Base-by-base conservation (phyloP, 495 filamentous ascomycete genomes). In the Xylaria cubensis region DNA sequence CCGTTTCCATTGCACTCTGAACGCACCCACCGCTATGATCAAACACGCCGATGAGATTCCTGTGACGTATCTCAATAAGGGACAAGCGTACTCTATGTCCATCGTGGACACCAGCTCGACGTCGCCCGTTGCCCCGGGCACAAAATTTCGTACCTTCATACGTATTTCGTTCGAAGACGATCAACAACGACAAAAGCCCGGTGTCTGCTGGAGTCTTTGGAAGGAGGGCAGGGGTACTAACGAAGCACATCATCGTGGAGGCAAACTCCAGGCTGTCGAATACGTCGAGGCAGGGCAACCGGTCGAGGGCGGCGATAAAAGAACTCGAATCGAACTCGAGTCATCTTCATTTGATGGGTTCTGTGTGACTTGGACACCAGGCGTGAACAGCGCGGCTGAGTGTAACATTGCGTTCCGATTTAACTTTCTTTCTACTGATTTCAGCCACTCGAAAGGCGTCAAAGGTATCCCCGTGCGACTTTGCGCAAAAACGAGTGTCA, bases 361-460 rank as follows among this genome's bases (percentile, higher is more conserved):
- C 78, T 92, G 89, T 6, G 93, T 98, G 17, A 89, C 89, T 34
- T 99, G 96, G 96, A 92, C 89, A 1, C 90, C 92, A 0, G 88
- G 89, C 26, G 76, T 88, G 32, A 88, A 87, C 65, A 88, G 87
- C 0, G 74, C 82, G 2, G 83, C 91, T 9, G 92, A 97, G 65
- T 96, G 93, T 81, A 90, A 87, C 34, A 88, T 99, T 44, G 90
- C 93, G 17, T 92, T 98, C 19, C 93, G 94, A 58, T 99, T 98
- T 86, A 98, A 99, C 80, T 99, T 99, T 77, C 87, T 98, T 0
- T 99, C 96, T 0, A 99, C 95, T 15, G 96, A 99, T 77, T 99
- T 98, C 78, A 98, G 94, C 78, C 94, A 97, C 76, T 98, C 96
- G 8, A 98, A 99, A 74, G 96, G 96, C 39, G 95, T 99, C 39